Evolutionary conservation across 2,329 filamentous ascomycete genomes (phyloP).

Genomic region (Diplodia intermedia): DNA sequence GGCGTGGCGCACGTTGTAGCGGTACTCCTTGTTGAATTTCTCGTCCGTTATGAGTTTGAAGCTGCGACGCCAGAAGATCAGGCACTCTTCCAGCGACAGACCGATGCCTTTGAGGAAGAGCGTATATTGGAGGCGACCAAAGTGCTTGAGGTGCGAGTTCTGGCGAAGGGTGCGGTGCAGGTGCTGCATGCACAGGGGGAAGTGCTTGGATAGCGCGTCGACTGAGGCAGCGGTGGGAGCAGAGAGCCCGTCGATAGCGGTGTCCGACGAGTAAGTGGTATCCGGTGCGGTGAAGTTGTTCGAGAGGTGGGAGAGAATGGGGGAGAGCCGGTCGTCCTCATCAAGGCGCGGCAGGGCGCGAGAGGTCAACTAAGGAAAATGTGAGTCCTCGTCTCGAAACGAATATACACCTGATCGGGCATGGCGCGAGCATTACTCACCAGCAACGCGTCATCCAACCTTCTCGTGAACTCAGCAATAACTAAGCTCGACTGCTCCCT

Average conservation of each 20-base stretch:
- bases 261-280: slow-evolving; percentile 74
- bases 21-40: slow-evolving; percentile 95
- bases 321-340: slow-evolving; percentile 88
- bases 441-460: slow-evolving; percentile 83
- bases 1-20: slow-evolving; percentile 92
- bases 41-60: slow-evolving; percentile 92
- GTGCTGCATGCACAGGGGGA: slow-evolving; percentile 93
- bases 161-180: slow-evolving; percentile 85
- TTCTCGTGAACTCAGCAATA: slow-evolving; percentile 80
- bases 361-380: slow-evolving; percentile 71
- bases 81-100: slow-evolving; percentile 85
- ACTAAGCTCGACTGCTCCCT: slow-evolving; percentile 90
- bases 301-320: slow-evolving; percentile 81
- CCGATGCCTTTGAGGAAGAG: slow-evolving; percentile 97
- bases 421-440: slow-evolving; percentile 54
- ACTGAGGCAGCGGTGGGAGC: slow-evolving; percentile 66
- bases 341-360: slow-evolving; percentile 89
- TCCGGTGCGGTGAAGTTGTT: slow-evolving; percentile 96
- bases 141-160: slow-evolving; percentile 92
- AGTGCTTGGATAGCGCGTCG: slow-evolving; percentile 77
- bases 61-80: slow-evolving; percentile 86
- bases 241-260: slow-evolving; percentile 79
- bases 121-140: slow-evolving; percentile 89
- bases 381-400: slow-evolving; percentile 25
- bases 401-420: not conserved